Percentiles rank a stretch among this genome's conserved stretches.
Conservation (phyloP, 768 basidiomycete genomes). For the Serendipita vermifera region DNA sequence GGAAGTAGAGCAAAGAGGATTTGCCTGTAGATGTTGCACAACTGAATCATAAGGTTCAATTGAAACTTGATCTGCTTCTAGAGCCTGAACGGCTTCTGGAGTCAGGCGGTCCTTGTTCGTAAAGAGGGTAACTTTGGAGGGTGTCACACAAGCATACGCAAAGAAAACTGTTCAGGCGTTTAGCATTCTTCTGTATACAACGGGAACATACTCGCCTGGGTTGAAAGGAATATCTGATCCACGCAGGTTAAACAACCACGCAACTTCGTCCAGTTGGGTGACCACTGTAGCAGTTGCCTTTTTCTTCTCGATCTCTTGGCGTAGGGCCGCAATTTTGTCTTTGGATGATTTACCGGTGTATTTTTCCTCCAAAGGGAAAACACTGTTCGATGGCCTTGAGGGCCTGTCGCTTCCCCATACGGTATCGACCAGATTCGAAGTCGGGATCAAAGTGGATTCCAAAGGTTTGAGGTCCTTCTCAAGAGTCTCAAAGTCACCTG, state of each 20-base stretch:
- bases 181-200: neutral
- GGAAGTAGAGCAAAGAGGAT: slow-evolving; percentile 19
- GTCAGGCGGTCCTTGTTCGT: slow-evolving; percentile 38
- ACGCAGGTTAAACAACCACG: slow-evolving; percentile 87
- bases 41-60: slow-evolving; percentile 58
- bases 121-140: slow-evolving; percentile 49
- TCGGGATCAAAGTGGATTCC: slow-evolving; percentile 51
- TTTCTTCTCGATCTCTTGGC: slow-evolving; percentile 50
- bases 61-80: slow-evolving; percentile 32
- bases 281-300: slow-evolving; percentile 52
- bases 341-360: slow-evolving; percentile 56
- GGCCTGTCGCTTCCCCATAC: slow-evolving; percentile 65
- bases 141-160: slow-evolving; percentile 70
- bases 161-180: slow-evolving; percentile 62
- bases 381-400: slow-evolving; percentile 46
- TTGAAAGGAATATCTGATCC: slow-evolving; percentile 89
- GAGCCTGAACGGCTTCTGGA: slow-evolving; percentile 29
- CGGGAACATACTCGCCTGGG: slow-evolving; percentile 31
- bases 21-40: slow-evolving; percentile 45
- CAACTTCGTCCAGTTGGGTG: slow-evolving; percentile 86
- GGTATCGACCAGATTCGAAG: slow-evolving; percentile 64
- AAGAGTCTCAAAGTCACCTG: slow-evolving; percentile 56
- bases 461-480: slow-evolving; percentile 39
- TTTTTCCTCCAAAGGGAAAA: slow-evolving; percentile 59
- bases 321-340: slow-evolving; percentile 54